Evolutionary conservation across 1,284 basidiomycete genomes (phyloP), one percentile per base, ranked within the genome.

Genomic region (Irpex sp.): DNA sequence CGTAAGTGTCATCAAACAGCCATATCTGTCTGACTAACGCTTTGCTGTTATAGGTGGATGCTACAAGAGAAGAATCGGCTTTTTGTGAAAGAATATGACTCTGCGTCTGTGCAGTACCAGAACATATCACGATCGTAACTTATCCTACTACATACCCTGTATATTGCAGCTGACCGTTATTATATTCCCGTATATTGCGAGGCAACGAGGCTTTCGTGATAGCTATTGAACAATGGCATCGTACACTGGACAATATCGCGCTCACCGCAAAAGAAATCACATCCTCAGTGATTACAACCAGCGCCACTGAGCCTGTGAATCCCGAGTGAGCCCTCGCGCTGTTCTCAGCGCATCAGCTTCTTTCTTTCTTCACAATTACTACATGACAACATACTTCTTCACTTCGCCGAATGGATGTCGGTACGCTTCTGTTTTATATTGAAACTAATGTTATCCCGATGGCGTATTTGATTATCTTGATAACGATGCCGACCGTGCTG

Each of bases 41-140:
- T 2, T 19, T 11, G 17, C 15, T 33, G 0, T 1, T 39, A 39
- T 68, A 93, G 90, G 26, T 93, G 84, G 76, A 85, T 94, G 80
- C 81, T 83, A 62, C 76, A 79, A 62, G 87, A 92, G 68, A 83
- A 85, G 63, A 79, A 84, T 8, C 79, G 84, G 54, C 72, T 94
- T 62, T 94, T 95, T 73, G 82, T 85, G 62, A 73, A 78, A 56
- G 86, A 91, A 71, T 95, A 95, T 74, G 86, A 92, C 66, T 84
- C 83, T 53, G 83, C 92, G 5, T 86, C 83, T 67, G 70, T 86
- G 56, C 83, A 86, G 66, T 94, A 94, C 71, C 88, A 91, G 72
- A 92, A 90, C 70, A 79, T 91, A 61, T 85, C 87, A 47, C 82
- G 87, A 60, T 86, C 88, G 43, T 62, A 37, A 59, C 15, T 35